phyloP scores from a whole-genome alignment of 2,329 filamentous ascomycete species.

The Colletotrichum sidae region DNA sequence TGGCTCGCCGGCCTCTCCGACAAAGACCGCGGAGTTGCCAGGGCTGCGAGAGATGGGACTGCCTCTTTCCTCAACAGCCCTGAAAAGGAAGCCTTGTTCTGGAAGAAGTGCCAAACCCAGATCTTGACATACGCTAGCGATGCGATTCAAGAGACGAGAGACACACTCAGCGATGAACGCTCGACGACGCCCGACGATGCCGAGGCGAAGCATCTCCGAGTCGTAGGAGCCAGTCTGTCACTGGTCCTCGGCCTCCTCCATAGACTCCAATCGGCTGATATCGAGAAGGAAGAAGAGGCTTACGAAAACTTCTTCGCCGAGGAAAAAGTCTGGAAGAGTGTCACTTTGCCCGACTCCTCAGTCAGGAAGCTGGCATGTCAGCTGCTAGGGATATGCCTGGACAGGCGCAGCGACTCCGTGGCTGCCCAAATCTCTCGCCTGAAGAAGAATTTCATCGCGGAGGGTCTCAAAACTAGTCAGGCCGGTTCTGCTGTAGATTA shows the following conservation, averaged over 20 bases:
- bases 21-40: constrained; percentile 79
- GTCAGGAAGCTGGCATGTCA: constrained; percentile 65
- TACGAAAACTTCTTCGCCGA: constrained; percentile 77
- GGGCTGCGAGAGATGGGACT: constrained; percentile 82
- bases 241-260: constrained; percentile 66
- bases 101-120: constrained; percentile 82
- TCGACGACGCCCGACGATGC: constrained; percentile 87
- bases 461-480: constrained; percentile 80
- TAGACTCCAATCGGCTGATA: constrained; percentile 61
- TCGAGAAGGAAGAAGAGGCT: constrained; percentile 68
- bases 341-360: constrained; percentile 70
- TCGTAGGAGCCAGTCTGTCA: constrained; percentile 68
- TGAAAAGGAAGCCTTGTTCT: constrained; percentile 82
- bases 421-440: constrained; percentile 63
- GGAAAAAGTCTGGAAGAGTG: constrained; percentile 74
- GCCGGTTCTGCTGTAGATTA: constrained; percentile 79
- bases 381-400: constrained; percentile 61
- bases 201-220: constrained; percentile 85
- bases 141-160: constrained; percentile 82
- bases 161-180: constrained; percentile 89
- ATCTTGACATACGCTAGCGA: constrained; percentile 86
- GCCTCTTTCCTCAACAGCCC: constrained; percentile 80
- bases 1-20: constrained; percentile 95
- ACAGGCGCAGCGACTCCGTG: constrained; percentile 58
- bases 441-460: constrained; percentile 73